A percentile compares a stretch with the other conserved stretches of the same genome.
phyloP scores from a whole-genome alignment of 129 eudicot genomes.

The Chrysanthemum seticuspe region DNA sequence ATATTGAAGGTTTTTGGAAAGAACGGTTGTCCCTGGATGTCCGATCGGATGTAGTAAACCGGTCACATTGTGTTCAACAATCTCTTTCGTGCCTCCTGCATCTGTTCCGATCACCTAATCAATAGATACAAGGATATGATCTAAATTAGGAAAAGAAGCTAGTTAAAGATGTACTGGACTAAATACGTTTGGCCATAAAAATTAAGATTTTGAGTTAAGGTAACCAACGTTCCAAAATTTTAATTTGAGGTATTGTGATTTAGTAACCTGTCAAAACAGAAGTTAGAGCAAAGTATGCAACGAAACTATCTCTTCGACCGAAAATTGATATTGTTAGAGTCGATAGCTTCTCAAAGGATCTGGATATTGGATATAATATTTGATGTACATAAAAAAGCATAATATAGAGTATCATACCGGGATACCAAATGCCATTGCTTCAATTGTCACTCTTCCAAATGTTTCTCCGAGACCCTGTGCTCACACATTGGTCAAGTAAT shows the following conservation, averaged over 20 bases:
- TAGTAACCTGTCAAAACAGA: background rate
- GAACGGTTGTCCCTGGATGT: constrained; percentile 53
- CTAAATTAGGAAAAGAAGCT: background rate
- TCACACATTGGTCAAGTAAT: constrained; percentile 7
- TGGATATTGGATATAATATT: background rate
- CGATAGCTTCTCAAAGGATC: background rate
- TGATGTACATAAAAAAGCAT: background rate
- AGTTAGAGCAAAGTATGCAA: background rate
- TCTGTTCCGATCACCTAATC: constrained; percentile 91
- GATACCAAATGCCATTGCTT: constrained; percentile 98
- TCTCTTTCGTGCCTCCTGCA: constrained; percentile 94
- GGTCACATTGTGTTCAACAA: constrained; percentile 74
- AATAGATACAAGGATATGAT: constrained; percentile 8
- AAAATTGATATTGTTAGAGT: background rate
- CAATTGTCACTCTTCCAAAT: constrained; percentile 97
- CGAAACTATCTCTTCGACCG: background rate
- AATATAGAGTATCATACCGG: constrained; percentile 29
- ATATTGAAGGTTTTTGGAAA: constrained; percentile 64
- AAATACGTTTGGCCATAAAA: background rate
- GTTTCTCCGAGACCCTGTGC: constrained; percentile 92
- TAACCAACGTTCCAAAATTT: background rate
- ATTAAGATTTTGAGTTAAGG: too few species aligned
- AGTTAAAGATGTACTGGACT: background rate
- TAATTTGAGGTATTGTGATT: background rate
- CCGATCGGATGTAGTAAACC: constrained; percentile 90